Evolutionary conservation across 2,329 filamentous ascomycete species (phyloP), one percentile per base, ranked within the genome.

Genomic region (Phyllosticta paracitricarpa): DNA sequence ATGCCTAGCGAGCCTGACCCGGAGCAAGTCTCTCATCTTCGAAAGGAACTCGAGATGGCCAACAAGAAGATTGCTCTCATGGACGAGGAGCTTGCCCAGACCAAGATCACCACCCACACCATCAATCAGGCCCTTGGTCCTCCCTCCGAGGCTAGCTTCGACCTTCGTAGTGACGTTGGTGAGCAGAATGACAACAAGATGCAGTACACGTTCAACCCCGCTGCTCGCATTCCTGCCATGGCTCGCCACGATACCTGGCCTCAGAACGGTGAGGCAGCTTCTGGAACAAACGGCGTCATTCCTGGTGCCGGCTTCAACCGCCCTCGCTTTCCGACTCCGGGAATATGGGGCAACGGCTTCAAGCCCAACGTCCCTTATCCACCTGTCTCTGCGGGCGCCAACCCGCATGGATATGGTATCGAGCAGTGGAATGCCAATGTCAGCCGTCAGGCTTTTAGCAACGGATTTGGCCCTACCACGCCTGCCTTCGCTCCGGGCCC

Each of bases 41-140:
- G 88, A 76, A 75, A 85, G 58, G 84, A 91, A 73, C 82, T 93
- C 58, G 86, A 86, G 53, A 81, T 85, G 64, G 88, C 89, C 40
- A 84, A 88, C 63, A 85, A 80, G 70, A 83, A 86, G 68, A 89
- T 92, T 68, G 82, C 81, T 54, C 85, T 83, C 61, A 84, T 91
- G 70, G 87, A 89, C 62, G 82, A 89, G 59, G 86, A 91, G 75
- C 79, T 90, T 63, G 80, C 84, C 51, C 84, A 88, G 65, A 84
- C 80, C 25, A 84, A 84, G 30, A 81, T 84, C 61, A 77, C 78
- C 35, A 84, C 83, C 67, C 77, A 82, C 59, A 87, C 84, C 10
- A 75, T 82, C 60, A 82, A 84, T 56, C 81, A 83, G 66, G 74
- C 72, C 8, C 76, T 82, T 59, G 78, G 80, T n/a, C 75, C 77